These are phyloP conservation scores for Debaryomyces maramus DNA, from an alignment of 805 yeast species.

Conservation along the genomic window DNA sequence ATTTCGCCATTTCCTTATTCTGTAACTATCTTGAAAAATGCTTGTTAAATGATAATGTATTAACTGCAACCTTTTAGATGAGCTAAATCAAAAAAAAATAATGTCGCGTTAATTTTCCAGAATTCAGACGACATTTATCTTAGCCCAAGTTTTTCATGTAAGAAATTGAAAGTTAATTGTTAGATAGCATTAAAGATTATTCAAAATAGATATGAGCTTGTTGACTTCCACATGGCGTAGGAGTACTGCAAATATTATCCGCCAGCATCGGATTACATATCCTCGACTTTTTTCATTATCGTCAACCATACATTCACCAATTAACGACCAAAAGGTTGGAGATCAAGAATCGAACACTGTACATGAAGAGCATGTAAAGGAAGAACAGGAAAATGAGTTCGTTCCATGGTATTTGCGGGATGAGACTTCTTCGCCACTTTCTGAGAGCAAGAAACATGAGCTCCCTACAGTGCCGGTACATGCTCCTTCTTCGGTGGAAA, in stretches of 20 bases:
- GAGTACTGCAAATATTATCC: background rate
- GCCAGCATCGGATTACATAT: too few relatives aligned
- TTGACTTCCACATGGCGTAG: background rate
- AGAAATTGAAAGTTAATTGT: too few relatives aligned
- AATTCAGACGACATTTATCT: background rate
- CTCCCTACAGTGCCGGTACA: constrained; percentile 61
- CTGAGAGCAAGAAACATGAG: constrained; percentile 18
- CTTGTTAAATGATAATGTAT: background rate
- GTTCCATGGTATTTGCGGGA: constrained; percentile 66
- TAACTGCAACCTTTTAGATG: constrained; percentile 2
- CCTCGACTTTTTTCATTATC: too few relatives aligned
- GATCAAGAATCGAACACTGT: background rate
- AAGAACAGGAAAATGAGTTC: background rate
- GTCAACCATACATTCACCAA: too few relatives aligned
- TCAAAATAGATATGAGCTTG: background rate
- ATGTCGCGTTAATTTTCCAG: constrained; percentile 1
- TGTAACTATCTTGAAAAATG: background rate
- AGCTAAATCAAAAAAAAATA: constrained; percentile 5
- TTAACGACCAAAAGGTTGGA: too few relatives aligned
- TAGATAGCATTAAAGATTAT: background rate
- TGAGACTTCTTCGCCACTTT: constrained; percentile 33
- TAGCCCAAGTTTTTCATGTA: background rate
- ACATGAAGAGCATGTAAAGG: background rate
- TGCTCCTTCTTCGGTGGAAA: constrained; percentile 54
- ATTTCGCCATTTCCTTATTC: constrained; percentile 58